Evolutionary conservation across 306 rosid species (phyloP), one percentile per base, ranked within the genome.

Genomic region (Cercis canadensis): DNA sequence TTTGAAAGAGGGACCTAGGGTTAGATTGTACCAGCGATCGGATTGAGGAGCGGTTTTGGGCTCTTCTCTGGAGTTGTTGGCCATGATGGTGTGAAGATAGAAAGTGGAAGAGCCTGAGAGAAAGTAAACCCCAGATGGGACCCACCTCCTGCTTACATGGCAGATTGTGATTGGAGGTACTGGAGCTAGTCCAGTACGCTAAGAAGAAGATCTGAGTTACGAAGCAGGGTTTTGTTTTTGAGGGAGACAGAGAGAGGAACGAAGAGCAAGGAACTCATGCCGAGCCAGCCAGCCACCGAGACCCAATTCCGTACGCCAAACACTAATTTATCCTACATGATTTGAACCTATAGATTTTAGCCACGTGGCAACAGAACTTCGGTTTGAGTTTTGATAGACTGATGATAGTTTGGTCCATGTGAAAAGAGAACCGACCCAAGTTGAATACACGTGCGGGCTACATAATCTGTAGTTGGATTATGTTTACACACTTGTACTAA

Each of bases 1-100:
- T 77, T 90, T 87, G 89, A 88, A 90, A 60, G 98, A 90, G 37
- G 96, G 66, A 32, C 98, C 98, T 1, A 94, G 82, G 44, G 87
- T 84, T 12, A 94, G 89, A 67, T 90, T 74, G 77, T 87, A 94
- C 98, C 98, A 94, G 8, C 81, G 83, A 81, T 87, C 92, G 72
- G 92, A 49, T 59, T 84, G 82, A 16, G 96, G 97, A 68, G 87
- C 97, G 31, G 86, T 85, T 65, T 82, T 89, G 52, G 98, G 98
- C 78, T 94, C 98, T 78, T 87, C 97, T 77, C 75, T 87, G 74
- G 89, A 69, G 82, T 85, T 88, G 77, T 78, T 87, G 54, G 94
- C 89, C 96, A 92, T 89, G 47, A 24, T 24, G 3, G 19, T 47
- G 63, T 13, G 19, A 6, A 44, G 50, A 58, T 24, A 21, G 14